Base-by-base conservation (phyloP, 177 flowering plant species). In the Vitis hybrid region DNA sequence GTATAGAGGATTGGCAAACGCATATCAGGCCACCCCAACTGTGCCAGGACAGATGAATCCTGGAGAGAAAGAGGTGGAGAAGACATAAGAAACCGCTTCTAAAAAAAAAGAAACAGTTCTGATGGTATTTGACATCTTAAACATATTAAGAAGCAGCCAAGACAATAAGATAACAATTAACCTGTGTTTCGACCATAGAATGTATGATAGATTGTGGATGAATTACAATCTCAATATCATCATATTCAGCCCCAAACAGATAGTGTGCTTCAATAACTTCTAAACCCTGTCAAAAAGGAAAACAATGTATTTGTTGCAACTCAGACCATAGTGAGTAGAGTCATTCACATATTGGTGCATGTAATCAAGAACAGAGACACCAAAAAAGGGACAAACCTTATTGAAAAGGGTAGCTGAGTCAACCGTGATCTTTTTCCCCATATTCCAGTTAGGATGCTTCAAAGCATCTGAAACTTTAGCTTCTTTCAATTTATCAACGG, bases 251-350 rank as follows among this genome's bases (percentile, higher is more conserved):
- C 61, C 98, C 99, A 76, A 84, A 95, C 26, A 95, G 78, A 76
- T 95, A 95, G 74, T 95, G 99, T 9, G 99, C 99, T 85, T 95
- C 99, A 73, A 95, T 95, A 60, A 95, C 99, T 86, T 95, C 99
- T 54, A 93, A 79, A 67, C 98, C 99, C 99, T 95, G 85, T 74
- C 57, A 66, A 68, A 73, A 19, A 69, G 22, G 31, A 15, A 5
- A 58, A 70, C 12, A 65, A 75, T 11, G 65, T 14, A 26, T 53
- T 71, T 16, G 16, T 34, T 39, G 34, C 53, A 50, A 50, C 22
- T 51, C 29, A 58, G 26, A 55, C 11, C 7, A 26, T 39, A 68
- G 10, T 26, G 10, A 68, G 50, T 48, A 57, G 15, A 50, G 51
- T 45, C 11, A 20, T 34, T 68, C 20, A 60, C 16, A 50, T 14